Base-by-base conservation (phyloP, 495 filamentous ascomycete species). In the Aspergillus taichungensis region DNA sequence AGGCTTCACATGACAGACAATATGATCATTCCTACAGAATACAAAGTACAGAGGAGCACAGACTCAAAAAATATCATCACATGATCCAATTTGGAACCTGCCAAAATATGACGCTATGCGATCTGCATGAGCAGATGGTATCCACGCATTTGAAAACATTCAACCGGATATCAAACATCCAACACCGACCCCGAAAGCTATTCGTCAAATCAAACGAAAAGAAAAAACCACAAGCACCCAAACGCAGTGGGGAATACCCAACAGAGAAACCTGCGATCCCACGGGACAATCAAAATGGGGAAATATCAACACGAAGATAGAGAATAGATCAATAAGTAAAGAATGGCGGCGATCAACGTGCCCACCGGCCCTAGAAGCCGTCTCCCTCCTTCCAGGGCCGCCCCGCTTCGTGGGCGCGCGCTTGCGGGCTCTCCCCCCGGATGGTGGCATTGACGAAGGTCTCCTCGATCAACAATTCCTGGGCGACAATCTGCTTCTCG, bases 321-420 rank as follows among this genome's bases (percentile, higher is more conserved):
- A 35, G 24, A 46, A 31, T 46, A 40, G 13, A 50, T 29, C 45
- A n/a, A 34, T 6, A 43, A 14, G n/a, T n/a, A 6, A 24, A 30
- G 33, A 10, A 34, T 7, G 3, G 8, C 33, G 24, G 18, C 6
- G 13, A n/a, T 34, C 12, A 28, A 33, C 32, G 8, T 30, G 10
- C 8, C 5, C n/a, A n/a, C 34, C 0, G 42, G 13, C 6, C 24
- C 36, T 49, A 69, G 46, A 68, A 76, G n/a, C 71, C 73, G 55
- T 78, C 74, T 6, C 72, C 75, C 33, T 74, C 69, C 30, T 72
- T 67, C 71, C 70, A 77, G 28, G 55, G 49, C 38, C 75, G 68
- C 35, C 76, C 75, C 9, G 63, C 68, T 50, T 80, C 77, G 46
- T 56, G 27, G 24, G 78, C 79, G 45, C 79, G 59, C 38, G 64